Evolutionary conservation across 2,329 filamentous ascomycete genomes (phyloP).

Genomic region (Xylariaceae sp.): DNA sequence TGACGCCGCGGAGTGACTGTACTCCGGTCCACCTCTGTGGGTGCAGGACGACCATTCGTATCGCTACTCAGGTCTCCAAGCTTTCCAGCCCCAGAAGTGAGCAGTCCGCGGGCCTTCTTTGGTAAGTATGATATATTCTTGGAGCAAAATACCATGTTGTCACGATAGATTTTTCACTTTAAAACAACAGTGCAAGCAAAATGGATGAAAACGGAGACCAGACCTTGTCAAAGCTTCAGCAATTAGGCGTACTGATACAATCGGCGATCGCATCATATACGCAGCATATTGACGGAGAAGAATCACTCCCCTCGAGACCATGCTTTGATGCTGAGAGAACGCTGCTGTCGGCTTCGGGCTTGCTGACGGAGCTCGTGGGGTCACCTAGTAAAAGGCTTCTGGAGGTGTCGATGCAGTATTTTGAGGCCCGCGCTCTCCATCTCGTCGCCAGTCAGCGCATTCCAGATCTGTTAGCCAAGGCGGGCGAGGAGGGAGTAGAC

Average conservation of each 20-base stretch:
- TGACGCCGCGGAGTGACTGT: too few relatives aligned
- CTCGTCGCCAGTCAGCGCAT: conserved; percentile 30
- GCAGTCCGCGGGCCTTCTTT: too few relatives aligned
- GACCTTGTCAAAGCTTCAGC: conserved; percentile 7
- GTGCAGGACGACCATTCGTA: too few relatives aligned
- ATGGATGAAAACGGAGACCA: conserved; percentile 9
- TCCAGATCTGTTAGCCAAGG: conserved; percentile 28
- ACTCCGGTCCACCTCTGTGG: too few relatives aligned
- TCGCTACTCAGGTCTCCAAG: too few relatives aligned
- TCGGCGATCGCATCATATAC: conserved; percentile 8
- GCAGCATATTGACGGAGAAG: neutral
- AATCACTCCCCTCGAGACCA: conserved; percentile 7
- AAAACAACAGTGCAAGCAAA: neutral
- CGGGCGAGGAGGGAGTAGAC: conserved; percentile 19
- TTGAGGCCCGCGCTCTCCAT: conserved; percentile 29
- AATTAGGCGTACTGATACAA: conserved; percentile 16
- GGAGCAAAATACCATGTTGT: neutral
- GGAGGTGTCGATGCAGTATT: conserved; percentile 31
- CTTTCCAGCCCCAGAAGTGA: too few relatives aligned
- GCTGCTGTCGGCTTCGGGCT: conserved; percentile 28
- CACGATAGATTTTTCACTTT: neutral
- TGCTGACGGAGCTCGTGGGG: conserved; percentile 29
- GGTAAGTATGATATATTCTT: too few relatives aligned
- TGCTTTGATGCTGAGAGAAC: conserved; percentile 30
- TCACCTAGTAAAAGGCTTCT: conserved; percentile 27